Conservation (phyloP, 192 early-diverging fungal genomes). For the Backusella macrospora region DNA sequence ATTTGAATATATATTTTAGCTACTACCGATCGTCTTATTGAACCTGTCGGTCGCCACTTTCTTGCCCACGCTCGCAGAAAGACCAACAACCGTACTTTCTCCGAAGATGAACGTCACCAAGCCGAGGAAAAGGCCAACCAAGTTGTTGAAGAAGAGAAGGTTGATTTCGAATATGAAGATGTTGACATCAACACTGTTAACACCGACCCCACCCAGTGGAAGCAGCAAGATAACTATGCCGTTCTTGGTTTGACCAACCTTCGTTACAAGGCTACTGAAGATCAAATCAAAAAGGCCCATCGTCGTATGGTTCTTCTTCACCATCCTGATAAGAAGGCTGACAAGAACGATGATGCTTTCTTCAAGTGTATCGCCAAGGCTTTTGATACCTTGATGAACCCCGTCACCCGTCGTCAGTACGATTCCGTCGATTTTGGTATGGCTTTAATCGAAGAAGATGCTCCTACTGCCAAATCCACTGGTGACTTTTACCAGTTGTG, state of each 20-base stretch:
- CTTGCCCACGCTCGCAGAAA: constrained; percentile 63
- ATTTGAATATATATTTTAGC: constrained; percentile 14
- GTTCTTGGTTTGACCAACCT: constrained; percentile 90
- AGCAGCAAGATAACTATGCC: constrained; percentile 96
- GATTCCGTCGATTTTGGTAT: constrained; percentile 94
- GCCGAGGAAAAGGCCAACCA: constrained; percentile 48
- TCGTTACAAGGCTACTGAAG: constrained; percentile 87
- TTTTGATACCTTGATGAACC: constrained; percentile 91
- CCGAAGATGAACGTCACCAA: constrained; percentile 57
- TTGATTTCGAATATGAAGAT: constrained; percentile 81
- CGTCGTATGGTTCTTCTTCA: constrained; percentile 89
- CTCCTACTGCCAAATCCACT: constrained; percentile 76
- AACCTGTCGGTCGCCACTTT: constrained; percentile 62
- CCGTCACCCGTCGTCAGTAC: constrained; percentile 87
- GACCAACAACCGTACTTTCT: constrained; percentile 62
- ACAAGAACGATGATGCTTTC: constrained; percentile 91
- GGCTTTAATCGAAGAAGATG: constrained; percentile 52
- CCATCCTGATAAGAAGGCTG: constrained; percentile 99
- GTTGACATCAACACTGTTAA: constrained; percentile 75
- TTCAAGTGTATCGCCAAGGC: constrained; percentile 98
- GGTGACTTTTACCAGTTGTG: constrained; percentile 84
- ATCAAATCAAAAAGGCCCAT: constrained; percentile 89
- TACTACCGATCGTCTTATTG: constrained; percentile 44
- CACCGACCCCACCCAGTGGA: constrained; percentile 94
- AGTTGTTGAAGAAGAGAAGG: constrained; percentile 52